Base-by-base conservation (phyloP, 1,139 yeast genomes). In the Suhomyces guaymorum region DNA sequence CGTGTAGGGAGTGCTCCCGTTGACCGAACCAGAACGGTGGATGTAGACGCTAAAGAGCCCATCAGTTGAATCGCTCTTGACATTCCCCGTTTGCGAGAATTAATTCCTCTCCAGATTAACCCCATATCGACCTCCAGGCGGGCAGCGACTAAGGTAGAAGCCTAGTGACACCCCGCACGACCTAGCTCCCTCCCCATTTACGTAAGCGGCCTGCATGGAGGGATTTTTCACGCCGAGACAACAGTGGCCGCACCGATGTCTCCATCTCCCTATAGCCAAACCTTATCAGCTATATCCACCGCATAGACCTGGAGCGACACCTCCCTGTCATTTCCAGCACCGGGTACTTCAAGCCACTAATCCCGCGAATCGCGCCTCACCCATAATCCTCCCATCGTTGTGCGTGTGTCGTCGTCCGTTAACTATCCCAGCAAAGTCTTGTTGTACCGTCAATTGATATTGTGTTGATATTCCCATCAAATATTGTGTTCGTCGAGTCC, bases 211-310 rank as follows among this genome's bases (percentile, higher is more conserved):
- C 35, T 32, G 35, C 35, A 32, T 24, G 26, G 29, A 32, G 30
- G 29, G 13, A 23, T 24, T 33, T 33, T 33, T 33, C 35, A 33
- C 26, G 32, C 32, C 36, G 36, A 33, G 36, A 28, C 36, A 33
- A 33, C 36, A 33, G 28, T 33, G 36, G 36, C 36, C 32, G 36
- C 36, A 33, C 31, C 28, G 12, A 32, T 17, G 30, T 32, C 22
- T 32, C 27, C 35, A 32, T 32, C 35, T 33, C 36, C 36, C 32
- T 33, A 14, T 20, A 24, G 24, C 26, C 25, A 6, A n/a, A 20
- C 21, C 32, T 33, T 33, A 33, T 33, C 36, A 33, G 36, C 31
- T 27, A 24, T 13, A 12, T 10, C 15, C 30, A 7, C 24, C 22
- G 7, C 19, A 24, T 12, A 15, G 18, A n/a, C 5, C 13, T 16